These are phyloP conservation scores for Saccharomycopsis phalli DNA, from an alignment of 1,139 yeast species.

Conservation along the genomic window DNA sequence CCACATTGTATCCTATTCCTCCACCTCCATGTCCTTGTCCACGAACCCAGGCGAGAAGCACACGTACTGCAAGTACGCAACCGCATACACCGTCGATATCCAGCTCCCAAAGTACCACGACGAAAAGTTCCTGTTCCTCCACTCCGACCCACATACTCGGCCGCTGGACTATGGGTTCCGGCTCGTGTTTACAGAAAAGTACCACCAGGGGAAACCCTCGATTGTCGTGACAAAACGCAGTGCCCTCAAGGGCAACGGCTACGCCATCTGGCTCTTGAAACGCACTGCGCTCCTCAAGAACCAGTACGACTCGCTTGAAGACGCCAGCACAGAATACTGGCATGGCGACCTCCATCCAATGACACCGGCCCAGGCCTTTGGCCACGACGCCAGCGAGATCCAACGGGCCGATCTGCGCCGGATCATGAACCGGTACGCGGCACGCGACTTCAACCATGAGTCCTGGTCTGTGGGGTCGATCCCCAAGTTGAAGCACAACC, in stretches of 20 bases:
- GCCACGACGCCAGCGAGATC: conserved; percentile 3
- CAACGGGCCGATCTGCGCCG: conserved; percentile 21
- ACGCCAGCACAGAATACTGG: conserved; percentile 2
- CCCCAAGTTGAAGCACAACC: conserved; percentile 20
- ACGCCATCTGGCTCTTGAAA: conserved; percentile 15
- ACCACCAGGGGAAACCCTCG: conserved; percentile 16
- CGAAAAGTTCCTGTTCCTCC: conserved; percentile 29
- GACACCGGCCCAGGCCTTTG: background rate
- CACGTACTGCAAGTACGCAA: conserved; percentile 46
- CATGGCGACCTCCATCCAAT: conserved; percentile 2
- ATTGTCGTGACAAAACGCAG: conserved; percentile 13
- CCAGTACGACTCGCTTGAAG: conserved; percentile 17
- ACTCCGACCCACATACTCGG: conserved; percentile 25
- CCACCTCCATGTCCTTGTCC: conserved; percentile 30
- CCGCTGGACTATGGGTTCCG: conserved; percentile 22
- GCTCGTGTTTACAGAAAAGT: conserved; percentile 20
- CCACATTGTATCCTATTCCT: conserved; percentile 43
- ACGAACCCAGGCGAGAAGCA: conserved; percentile 53
- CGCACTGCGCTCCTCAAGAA: conserved; percentile 21
- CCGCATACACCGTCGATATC: conserved; percentile 45
- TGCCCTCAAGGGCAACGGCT: conserved; percentile 15
- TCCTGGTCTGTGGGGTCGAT: conserved; percentile 20
- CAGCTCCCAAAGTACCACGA: conserved; percentile 23
- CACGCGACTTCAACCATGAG: conserved; percentile 7
- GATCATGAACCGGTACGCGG: conserved; percentile 10